These are phyloP conservation scores for Mycena latifolia DNA, from an alignment of 768 basidiomycete genomes.

Conservation along the genomic window DNA sequence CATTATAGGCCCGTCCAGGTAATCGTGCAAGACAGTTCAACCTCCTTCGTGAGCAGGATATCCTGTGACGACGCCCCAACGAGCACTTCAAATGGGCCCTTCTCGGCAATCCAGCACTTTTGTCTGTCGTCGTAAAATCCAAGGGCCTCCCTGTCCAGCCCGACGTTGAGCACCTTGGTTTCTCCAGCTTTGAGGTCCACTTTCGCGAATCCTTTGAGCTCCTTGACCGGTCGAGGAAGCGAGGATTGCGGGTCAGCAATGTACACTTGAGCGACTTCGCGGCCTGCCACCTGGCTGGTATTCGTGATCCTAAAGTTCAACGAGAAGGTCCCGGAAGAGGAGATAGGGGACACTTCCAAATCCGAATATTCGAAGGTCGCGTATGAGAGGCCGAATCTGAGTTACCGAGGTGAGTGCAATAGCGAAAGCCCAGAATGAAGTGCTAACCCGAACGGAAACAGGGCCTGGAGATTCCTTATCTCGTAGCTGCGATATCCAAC, in stretches of 20 bases:
- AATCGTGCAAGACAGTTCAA: constrained; percentile 50
- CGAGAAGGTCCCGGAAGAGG: constrained; percentile 48
- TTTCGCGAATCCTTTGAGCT: constrained; percentile 64
- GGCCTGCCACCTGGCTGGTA: constrained; percentile 55
- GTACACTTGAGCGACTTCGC: constrained; percentile 64
- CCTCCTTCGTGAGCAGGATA: constrained; percentile 50
- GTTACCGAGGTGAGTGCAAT: not conserved
- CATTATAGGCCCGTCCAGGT: constrained; percentile 61
- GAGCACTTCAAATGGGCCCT: constrained; percentile 57
- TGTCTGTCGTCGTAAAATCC: constrained; percentile 60
- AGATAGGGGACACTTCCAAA: constrained; percentile 50
- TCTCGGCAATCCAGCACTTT: constrained; percentile 60
- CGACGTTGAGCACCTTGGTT: constrained; percentile 50
- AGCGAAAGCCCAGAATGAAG: not conserved
- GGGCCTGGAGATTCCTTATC: constrained; percentile 54
- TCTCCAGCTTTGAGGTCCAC: constrained; percentile 59
- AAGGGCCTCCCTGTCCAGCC: constrained; percentile 61
- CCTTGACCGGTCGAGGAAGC: constrained; percentile 58
- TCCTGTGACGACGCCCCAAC: constrained; percentile 62
- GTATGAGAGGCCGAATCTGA: constrained; percentile 64
- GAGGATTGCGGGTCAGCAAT: constrained; percentile 55
- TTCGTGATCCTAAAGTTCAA: constrained; percentile 62
- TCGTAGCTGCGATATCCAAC: constrained; percentile 69
- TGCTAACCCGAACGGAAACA: constrained; percentile 64
- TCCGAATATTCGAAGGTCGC: constrained; percentile 66